Evolutionary conservation across 306 rosid species (phyloP).

Genomic region (Prinsepia uniflora): DNA sequence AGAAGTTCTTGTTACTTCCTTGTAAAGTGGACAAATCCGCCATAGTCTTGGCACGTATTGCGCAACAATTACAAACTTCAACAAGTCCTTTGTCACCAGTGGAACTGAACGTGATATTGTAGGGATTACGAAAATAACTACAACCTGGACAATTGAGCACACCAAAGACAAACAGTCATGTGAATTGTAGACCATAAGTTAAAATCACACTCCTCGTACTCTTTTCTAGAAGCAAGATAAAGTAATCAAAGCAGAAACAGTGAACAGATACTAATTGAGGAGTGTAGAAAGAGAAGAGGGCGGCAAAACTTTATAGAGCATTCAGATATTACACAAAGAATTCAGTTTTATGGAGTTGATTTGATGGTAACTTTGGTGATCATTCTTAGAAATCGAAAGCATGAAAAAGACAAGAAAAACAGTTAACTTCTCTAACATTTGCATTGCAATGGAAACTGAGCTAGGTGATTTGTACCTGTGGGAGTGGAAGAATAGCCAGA

Average conservation of each 20-base stretch:
- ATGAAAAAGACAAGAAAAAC: too few relatives aligned
- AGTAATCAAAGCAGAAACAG: too few relatives aligned
- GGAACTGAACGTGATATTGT: constrained; percentile 22
- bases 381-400: too few relatives aligned
- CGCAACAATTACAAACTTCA: constrained; percentile 40
- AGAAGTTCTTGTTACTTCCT: constrained; percentile 65
- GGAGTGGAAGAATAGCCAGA: constrained; percentile 77
- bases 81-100: constrained; percentile 33
- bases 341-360: neutral
- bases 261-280: too few relatives aligned
- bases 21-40: constrained; percentile 55
- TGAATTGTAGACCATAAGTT: neutral
- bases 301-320: neutral
- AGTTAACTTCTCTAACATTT: too few relatives aligned
- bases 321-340: neutral
- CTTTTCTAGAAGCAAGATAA: too few relatives aligned
- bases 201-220: neutral
- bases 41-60: constrained; percentile 70
- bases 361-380: neutral
- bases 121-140: constrained; percentile 37
- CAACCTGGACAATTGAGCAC: constrained; percentile 39
- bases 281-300: too few relatives aligned
- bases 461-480: constrained; percentile 53
- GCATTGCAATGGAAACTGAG: too few relatives aligned
- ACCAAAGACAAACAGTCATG: neutral